A percentile compares a stretch with the other conserved stretches of the same genome.
Evolutionary conservation across 176 grass and related monocot species (phyloP).

Genomic region (Phoenix dactylifera): DNA sequence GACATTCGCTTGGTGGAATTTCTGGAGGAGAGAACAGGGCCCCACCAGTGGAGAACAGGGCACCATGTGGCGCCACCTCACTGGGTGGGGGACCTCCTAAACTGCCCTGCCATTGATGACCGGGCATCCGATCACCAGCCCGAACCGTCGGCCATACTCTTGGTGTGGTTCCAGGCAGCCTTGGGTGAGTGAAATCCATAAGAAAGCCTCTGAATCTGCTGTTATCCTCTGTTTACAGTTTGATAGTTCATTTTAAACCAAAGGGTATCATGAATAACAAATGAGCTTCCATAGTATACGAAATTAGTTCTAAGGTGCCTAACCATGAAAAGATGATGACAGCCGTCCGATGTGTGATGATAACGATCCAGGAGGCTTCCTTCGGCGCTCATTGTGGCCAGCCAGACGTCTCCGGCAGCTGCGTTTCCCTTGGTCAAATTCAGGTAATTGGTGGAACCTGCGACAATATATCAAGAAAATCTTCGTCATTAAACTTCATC

Average conservation of each 20-base stretch:
- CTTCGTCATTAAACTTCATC: too few relatives aligned
- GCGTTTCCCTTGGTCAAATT: constrained; percentile 34
- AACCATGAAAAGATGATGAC: constrained; percentile 25
- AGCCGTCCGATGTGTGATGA: constrained; percentile 11
- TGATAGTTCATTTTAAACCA: too few relatives aligned
- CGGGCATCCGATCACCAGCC: background rate
- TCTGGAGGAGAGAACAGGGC: background rate
- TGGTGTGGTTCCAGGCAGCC: background rate
- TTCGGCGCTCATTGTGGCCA: background rate
- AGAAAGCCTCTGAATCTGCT: constrained; percentile 21
- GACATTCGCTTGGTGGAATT: constrained; percentile 16
- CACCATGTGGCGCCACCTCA: too few relatives aligned
- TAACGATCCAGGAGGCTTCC: constrained; percentile 14
- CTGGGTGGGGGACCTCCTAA: background rate
- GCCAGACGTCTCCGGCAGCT: too few relatives aligned
- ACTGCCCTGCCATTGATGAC: background rate
- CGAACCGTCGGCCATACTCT: background rate
- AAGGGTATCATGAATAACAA: too few relatives aligned
- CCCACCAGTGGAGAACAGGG: background rate
- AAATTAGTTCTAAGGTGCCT: background rate
- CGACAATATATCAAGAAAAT: background rate
- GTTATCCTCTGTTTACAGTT: constrained; percentile 6
- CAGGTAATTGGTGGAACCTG: constrained; percentile 26
- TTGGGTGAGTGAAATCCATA: constrained; percentile 29
- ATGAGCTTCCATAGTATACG: too few relatives aligned